Percentiles rank a stretch among this genome's conserved stretches.
These are phyloP conservation scores for Hyphodiscus hymeniophilus DNA, from an alignment of 495 filamentous ascomycete genomes.

Conservation along the genomic window DNA sequence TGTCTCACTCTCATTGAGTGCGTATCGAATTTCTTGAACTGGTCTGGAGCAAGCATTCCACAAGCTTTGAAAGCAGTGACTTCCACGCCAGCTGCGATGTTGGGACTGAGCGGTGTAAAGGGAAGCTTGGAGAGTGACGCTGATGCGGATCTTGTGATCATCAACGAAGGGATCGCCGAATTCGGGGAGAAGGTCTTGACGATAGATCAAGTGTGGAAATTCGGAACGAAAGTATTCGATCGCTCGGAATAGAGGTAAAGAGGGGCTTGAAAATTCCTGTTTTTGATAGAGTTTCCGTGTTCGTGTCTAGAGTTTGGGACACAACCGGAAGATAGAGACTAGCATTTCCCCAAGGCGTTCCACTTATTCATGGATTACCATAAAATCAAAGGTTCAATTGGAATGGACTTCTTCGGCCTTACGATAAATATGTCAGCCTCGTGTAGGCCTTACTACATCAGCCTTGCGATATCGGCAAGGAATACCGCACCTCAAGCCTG, in stretches of 20 bases:
- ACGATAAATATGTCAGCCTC: no score
- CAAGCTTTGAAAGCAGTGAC: conserved; percentile 64
- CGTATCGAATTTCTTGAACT: conserved; percentile 70
- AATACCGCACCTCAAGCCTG: no score
- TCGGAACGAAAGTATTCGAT: conserved; percentile 36
- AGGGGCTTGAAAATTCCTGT: no score
- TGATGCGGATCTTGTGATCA: conserved; percentile 72
- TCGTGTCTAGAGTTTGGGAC: no score
- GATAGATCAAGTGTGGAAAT: conserved; percentile 73
- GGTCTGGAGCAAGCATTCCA: conserved; percentile 55
- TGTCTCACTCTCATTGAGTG: conserved; percentile 70
- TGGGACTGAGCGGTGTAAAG: conserved; percentile 59
- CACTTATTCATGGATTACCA: no score
- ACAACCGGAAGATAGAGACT: no score
- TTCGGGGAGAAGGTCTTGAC: conserved; percentile 39
- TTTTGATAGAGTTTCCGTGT: no score
- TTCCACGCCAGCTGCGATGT: conserved; percentile 61
- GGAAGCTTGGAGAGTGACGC: conserved; percentile 58
- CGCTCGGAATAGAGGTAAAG: conserved; percentile 1
- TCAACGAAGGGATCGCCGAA: conserved; percentile 45
- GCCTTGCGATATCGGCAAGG: no score
- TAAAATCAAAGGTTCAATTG: no score
- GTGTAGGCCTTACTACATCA: no score
- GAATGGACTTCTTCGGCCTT: no score
- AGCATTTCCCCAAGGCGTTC: no score